These are phyloP conservation scores for Saccharomycopsis oosterbeekiorum DNA, from an alignment of 805 yeast species.

Conservation along the genomic window DNA sequence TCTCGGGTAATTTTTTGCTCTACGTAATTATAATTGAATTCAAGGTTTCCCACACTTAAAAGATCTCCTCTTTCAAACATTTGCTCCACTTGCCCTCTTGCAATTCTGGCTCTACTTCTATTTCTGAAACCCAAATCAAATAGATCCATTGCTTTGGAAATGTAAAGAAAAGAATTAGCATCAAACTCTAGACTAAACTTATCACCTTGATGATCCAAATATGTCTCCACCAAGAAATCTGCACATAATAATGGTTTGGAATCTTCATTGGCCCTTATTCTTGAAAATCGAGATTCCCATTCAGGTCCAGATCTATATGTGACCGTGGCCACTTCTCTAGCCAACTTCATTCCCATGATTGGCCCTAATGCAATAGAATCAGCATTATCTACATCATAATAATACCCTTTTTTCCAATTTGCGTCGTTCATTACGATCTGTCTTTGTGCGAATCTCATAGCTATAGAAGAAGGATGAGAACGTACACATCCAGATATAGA, in stretches of 20 bases:
- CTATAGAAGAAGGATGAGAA: constrained; percentile 89
- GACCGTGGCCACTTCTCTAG: constrained; percentile 88
- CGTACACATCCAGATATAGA: constrained; percentile 90
- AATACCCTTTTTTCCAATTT: constrained; percentile 86
- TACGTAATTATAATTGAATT: constrained; percentile 16
- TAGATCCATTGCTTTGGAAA: constrained; percentile 90
- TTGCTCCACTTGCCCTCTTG: constrained; percentile 29
- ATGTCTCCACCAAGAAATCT: constrained; percentile 85
- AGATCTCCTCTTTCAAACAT: constrained; percentile 19
- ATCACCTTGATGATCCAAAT: constrained; percentile 90
- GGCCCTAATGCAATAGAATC: constrained; percentile 53
- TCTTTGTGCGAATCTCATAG: constrained; percentile 86
- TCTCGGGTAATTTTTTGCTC: constrained; percentile 30
- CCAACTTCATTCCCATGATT: constrained; percentile 89
- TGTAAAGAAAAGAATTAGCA: constrained; percentile 78
- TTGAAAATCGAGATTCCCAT: constrained; percentile 90
- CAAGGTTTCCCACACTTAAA: constrained; percentile 24
- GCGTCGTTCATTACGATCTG: constrained; percentile 93
- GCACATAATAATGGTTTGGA: constrained; percentile 84
- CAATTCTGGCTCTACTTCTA: constrained; percentile 33
- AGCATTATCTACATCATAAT: constrained; percentile 35
- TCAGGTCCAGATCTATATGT: constrained; percentile 95
- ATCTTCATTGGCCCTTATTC: constrained; percentile 73
- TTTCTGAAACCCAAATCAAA: constrained; percentile 62
- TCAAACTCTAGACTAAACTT: constrained; percentile 88